Evolutionary conservation across 768 basidiomycete genomes (phyloP), one percentile per base, ranked within the genome.

Genomic region (Rhizopogon salebrosus): DNA sequence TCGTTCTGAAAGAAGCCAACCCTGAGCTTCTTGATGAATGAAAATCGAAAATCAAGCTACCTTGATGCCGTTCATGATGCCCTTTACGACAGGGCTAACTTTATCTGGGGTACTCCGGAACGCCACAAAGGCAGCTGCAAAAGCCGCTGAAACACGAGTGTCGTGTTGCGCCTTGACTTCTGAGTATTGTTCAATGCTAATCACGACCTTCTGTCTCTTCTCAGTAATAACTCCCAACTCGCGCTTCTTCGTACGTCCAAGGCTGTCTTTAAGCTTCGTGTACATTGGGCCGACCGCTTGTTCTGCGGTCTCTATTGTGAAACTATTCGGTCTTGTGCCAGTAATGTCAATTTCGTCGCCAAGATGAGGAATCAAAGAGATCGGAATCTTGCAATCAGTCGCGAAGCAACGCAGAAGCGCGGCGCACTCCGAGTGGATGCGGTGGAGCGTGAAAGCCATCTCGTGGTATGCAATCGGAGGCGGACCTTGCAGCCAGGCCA

Each of bases 51-150:
- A 39, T 41, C 18, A 6, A 37, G 53, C 80, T 49, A 92, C 95
- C 83, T 97, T 98, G 75, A 98, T 87, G 22, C 94, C 92, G 53
- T 93, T 95, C 89, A 98, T 98, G 52, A 98, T 85, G 22, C 91
- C 92, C 67, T 95, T 94, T 40, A 99, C 93, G 43, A 99, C 84
- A 0, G 97, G 95, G 60, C 92, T 95, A 56, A 98, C 85, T 72
- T 97, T 98, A 55, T 92, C 84, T 0, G 97, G 95, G 10, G 92
- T 84, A 31, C 83, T 83, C 64, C 81, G 79, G 57, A 98, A 83
- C 7, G 93, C 87, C 11, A 99, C 87, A 58, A 94, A 87, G 0
- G 95, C 92, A 2, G 91, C 87, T 7, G 95, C 92, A 61, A 97
- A 88, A 0, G 92, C 84, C 6, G 97, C 92, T 2, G 84, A 85